phyloP scores from a whole-genome alignment of 768 basidiomycete species.

The Rhodotorula sphaerocarpa region DNA sequence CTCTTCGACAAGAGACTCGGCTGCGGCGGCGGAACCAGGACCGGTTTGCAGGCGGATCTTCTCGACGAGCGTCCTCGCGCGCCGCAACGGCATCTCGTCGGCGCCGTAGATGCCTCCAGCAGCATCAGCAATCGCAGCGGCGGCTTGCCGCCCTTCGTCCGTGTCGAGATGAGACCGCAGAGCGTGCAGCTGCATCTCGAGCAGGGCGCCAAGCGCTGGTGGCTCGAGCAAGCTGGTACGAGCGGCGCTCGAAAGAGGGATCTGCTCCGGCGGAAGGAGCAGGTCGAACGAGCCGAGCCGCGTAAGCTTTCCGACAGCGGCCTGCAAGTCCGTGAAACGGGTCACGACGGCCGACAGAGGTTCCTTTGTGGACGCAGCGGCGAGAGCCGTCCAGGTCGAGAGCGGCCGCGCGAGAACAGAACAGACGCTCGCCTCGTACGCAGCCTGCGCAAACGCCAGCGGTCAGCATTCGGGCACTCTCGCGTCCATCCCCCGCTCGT shows the following conservation, averaged over 20 bases:
- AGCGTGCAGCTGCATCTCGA: slow-evolving; percentile 38
- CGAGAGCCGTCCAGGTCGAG: not conserved
- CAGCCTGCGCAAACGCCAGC: slow-evolving; percentile 13
- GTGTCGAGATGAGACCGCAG: slow-evolving; percentile 36
- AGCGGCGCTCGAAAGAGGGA: slow-evolving; percentile 18
- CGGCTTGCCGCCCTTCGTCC: slow-evolving; percentile 42
- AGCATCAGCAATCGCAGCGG: too few species aligned
- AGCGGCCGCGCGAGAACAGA: slow-evolving; percentile 12
- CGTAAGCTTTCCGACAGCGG: slow-evolving; percentile 25
- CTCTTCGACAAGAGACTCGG: too few species aligned
- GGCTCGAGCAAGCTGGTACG: slow-evolving; percentile 6
- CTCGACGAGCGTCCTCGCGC: slow-evolving; percentile 51
- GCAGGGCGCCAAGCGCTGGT: slow-evolving; percentile 15
- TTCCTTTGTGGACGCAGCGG: not conserved
- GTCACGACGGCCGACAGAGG: slow-evolving; percentile 12
- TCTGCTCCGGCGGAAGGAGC: slow-evolving; percentile 20
- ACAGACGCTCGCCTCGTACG: slow-evolving; percentile 29
- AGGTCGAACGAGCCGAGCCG: slow-evolving; percentile 35
- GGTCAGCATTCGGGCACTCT: too few species aligned
- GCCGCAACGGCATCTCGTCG: slow-evolving; percentile 52
- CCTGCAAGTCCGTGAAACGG: slow-evolving; percentile 1
- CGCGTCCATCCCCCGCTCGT: too few species aligned
- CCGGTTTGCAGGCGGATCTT: slow-evolving; percentile 54
- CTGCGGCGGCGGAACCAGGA: too few species aligned
- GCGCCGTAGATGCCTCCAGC: slow-evolving; percentile 50